phyloP scores from a whole-genome alignment of 306 rosid genomes.

The Echinosophora koreensis region DNA sequence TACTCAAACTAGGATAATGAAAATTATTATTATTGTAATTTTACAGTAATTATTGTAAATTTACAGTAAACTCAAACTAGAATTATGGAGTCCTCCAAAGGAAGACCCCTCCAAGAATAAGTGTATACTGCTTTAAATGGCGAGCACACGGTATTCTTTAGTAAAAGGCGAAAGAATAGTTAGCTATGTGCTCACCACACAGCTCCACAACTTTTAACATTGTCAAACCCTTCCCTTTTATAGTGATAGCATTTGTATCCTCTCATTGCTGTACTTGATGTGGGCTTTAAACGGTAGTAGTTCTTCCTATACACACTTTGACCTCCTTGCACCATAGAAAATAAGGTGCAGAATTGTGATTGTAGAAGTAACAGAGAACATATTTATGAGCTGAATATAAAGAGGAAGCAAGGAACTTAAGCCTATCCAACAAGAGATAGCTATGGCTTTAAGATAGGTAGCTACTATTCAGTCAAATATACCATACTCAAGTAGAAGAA shows the following conservation, averaged over 20 bases:
- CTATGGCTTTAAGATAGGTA: no score
- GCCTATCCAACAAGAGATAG: not conserved
- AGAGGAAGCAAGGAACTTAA: not conserved
- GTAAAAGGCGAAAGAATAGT: slow-evolving; percentile 63
- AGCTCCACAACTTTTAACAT: slow-evolving; percentile 29
- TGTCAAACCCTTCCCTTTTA: not conserved
- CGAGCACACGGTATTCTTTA: slow-evolving; percentile 54
- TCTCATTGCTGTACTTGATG: not conserved
- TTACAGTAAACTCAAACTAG: not conserved
- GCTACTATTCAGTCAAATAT: no score
- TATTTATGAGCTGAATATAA: not conserved
- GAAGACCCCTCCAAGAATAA: slow-evolving; percentile 30
- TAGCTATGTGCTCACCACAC: slow-evolving; percentile 51
- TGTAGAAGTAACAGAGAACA: no score
- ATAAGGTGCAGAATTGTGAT: no score
- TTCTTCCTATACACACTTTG: not conserved
- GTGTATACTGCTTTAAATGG: slow-evolving; percentile 35
- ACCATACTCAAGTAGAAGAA: no score
- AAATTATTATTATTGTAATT: no score
- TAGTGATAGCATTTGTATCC: not conserved
- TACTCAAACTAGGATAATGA: no score
- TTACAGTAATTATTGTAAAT: no score
- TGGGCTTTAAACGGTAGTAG: not conserved
- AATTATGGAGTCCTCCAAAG: not conserved
- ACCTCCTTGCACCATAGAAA: no score